These are phyloP conservation scores for Penicillium vulpinum DNA, from an alignment of 2,329 filamentous ascomycete genomes.

Conservation along the genomic window DNA sequence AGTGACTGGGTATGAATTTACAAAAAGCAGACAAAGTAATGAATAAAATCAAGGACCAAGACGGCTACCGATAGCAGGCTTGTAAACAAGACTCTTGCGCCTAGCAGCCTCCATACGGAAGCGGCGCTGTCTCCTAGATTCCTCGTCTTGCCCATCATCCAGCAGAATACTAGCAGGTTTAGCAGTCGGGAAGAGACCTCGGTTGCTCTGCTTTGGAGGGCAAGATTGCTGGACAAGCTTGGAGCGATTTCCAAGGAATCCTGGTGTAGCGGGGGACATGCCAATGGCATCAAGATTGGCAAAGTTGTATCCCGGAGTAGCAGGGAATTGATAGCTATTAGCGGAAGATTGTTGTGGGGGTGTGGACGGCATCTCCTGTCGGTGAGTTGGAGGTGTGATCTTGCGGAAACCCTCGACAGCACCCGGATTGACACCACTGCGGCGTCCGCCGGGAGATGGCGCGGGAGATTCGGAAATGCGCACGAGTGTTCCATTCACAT, in stretches of 20 bases:
- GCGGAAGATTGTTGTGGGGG: constrained; percentile 12
- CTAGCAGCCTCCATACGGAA: constrained; percentile 69
- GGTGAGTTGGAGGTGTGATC: constrained; percentile 33
- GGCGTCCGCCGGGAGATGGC: constrained; percentile 29
- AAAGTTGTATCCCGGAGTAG: constrained; percentile 38
- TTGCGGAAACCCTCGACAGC: constrained; percentile 37
- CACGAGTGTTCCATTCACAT: constrained; percentile 66
- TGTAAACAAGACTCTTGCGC: constrained; percentile 75
- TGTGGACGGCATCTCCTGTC: constrained; percentile 17
- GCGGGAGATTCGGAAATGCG: constrained; percentile 28
- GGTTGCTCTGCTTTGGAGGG: constrained; percentile 53
- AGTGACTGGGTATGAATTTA: constrained; percentile 15
- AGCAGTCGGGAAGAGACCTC: constrained; percentile 41
- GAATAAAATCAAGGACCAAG: constrained; percentile 51
- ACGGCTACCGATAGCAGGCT: constrained; percentile 72
- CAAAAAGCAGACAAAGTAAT: constrained; percentile 8
- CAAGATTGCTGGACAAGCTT: constrained; percentile 54
- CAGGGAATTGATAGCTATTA: constrained; percentile 29
- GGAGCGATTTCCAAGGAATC: constrained; percentile 45
- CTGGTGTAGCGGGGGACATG: constrained; percentile 50
- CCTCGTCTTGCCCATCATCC: constrained; percentile 28
- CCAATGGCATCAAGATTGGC: constrained; percentile 40
- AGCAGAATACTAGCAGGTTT: constrained; percentile 1
- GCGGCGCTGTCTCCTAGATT: constrained; percentile 48
- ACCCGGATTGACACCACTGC: constrained; percentile 30